Base-by-base conservation (phyloP, 83 land plant species). In the Thuja plicata region DNA sequence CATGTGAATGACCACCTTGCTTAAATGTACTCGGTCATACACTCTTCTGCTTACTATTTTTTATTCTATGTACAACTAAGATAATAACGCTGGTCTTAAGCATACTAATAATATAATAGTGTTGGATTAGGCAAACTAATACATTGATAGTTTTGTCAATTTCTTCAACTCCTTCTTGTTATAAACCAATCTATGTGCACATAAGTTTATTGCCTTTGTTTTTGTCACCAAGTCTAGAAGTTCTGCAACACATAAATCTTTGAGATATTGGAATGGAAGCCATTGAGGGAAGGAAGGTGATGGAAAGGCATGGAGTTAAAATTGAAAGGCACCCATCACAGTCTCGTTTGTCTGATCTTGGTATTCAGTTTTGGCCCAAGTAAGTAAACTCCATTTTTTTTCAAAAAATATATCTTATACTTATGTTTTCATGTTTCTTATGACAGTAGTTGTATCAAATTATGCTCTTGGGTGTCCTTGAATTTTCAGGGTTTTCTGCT, bases 321-420 rank as follows among this genome's bases (percentile, higher is more conserved):
- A 90, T 91, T 88, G 92, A 91, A 87, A 80, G 87, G 84, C 91
- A 92, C 43, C 95, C 95, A 32, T 89, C 97, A 1, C 87, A 96
- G 41, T 89, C 93, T n/a, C 91, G 94, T 13, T 88, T 95, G 30
- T 41, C 90, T 5, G 93, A 95, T 86, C 90, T 96, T 43, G 93
- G 94, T 84, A 90, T 96, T 87, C 91, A 93, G 66, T 95, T 90
- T 15, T 96, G 98, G 98, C 98, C 98, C 76, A 96, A 96, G 98
- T 96, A 93, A 86, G 91, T 73, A 8, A 24, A 24, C 9, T 66
- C 57, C 3, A 54, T 2, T 24, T 24, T 66, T 62, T 62, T 5
- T 43, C 45, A 17, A 62, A 62, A 62, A 5, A 3, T 54, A 16
- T 54, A 54, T 15, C 57, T 54, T 27, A 8, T 66, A 27, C 71